A percentile compares a stretch with the other conserved stretches of the same genome.
Evolutionary conservation across 2,329 filamentous ascomycete species (phyloP).

Genomic region (Xylaria sp.): DNA sequence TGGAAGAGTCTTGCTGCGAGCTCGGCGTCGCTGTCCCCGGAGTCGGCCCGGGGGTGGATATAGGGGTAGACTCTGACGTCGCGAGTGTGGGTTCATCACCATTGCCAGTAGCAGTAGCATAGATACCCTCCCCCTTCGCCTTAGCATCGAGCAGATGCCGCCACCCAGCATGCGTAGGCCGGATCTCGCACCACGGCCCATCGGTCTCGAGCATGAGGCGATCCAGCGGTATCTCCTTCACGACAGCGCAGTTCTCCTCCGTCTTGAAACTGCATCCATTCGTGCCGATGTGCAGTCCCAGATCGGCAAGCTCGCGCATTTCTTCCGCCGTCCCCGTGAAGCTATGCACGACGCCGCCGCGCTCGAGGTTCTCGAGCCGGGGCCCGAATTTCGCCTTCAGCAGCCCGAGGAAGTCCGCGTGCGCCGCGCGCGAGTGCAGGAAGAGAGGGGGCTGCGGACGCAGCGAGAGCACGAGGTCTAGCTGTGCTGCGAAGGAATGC

Average conservation of each 20-base stretch:
- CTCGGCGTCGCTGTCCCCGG: slow-evolving; percentile 33
- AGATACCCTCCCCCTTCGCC: slow-evolving; percentile 34
- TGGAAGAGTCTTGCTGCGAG: slow-evolving; percentile 26
- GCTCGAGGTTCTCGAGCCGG: slow-evolving; percentile 73
- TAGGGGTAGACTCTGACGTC: slow-evolving; percentile 30
- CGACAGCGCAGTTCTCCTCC: slow-evolving; percentile 86
- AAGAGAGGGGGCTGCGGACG: slow-evolving; percentile 86
- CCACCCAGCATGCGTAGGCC: slow-evolving; percentile 86
- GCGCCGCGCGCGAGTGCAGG: slow-evolving; percentile 89
- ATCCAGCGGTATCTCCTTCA: slow-evolving; percentile 80
- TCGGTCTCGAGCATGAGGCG: slow-evolving; percentile 95
- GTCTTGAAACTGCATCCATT: slow-evolving; percentile 98
- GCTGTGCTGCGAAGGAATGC: slow-evolving; percentile 85
- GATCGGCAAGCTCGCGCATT: slow-evolving; percentile 80
- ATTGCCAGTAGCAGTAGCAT: slow-evolving; percentile 12
- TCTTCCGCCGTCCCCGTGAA: slow-evolving; percentile 91
- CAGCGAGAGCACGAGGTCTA: slow-evolving; percentile 77
- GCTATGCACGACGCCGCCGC: slow-evolving; percentile 88
- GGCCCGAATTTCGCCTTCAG: slow-evolving; percentile 69
- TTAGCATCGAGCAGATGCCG: slow-evolving; percentile 68
- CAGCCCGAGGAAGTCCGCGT: slow-evolving; percentile 82
- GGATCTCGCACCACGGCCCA: slow-evolving; percentile 96
- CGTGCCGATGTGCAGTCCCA: slow-evolving; percentile 91
- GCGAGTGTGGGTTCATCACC: slow-evolving; percentile 9
- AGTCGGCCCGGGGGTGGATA: slow-evolving; percentile 40